Evolutionary conservation across 228 moss, liverwort and hornwort species (phyloP).

Genomic region (Sphagnum fallax): DNA sequence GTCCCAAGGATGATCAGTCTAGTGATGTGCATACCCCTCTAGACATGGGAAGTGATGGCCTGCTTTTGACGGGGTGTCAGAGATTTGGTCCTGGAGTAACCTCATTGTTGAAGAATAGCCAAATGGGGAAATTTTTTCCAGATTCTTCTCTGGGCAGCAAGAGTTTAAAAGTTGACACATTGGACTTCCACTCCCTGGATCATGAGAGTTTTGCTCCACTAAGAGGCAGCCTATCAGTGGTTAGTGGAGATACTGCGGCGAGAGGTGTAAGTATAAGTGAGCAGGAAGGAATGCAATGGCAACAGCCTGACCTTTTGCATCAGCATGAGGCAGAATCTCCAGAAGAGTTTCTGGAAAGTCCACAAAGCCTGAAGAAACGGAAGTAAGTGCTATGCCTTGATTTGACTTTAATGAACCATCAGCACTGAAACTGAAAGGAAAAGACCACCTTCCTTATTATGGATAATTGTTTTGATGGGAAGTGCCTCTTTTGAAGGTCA

Average conservation of each 20-base stretch:
- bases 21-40: constrained; percentile 9
- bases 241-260: constrained; percentile 13
- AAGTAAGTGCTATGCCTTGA: constrained; percentile 26
- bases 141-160: constrained; percentile 18
- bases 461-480: too few species aligned
- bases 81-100: constrained; percentile 40
- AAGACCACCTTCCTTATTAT: too few species aligned
- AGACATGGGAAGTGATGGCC: constrained; percentile 18
- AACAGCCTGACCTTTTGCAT: constrained; percentile 44
- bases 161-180: constrained; percentile 20
- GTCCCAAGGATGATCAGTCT: constrained; percentile 24
- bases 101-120: constrained; percentile 25
- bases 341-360: constrained; percentile 73
- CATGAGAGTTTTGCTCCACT: constrained; percentile 33
- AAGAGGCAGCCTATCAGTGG: constrained; percentile 34
- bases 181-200: constrained; percentile 46
- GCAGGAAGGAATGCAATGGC: constrained; percentile 43
- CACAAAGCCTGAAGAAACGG: constrained; percentile 68
- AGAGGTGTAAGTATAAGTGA: constrained; percentile 39
- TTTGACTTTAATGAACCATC: too few species aligned
- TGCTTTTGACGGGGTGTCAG: constrained; percentile 20
- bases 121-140: constrained; percentile 23
- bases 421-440: too few species aligned
- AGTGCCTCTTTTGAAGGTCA: too few species aligned
- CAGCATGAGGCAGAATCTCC: constrained; percentile 49